These are phyloP conservation scores for Kluyveromyces marxianus DNA, from an alignment of 1,139 yeast genomes.

Conservation along the genomic window DNA sequence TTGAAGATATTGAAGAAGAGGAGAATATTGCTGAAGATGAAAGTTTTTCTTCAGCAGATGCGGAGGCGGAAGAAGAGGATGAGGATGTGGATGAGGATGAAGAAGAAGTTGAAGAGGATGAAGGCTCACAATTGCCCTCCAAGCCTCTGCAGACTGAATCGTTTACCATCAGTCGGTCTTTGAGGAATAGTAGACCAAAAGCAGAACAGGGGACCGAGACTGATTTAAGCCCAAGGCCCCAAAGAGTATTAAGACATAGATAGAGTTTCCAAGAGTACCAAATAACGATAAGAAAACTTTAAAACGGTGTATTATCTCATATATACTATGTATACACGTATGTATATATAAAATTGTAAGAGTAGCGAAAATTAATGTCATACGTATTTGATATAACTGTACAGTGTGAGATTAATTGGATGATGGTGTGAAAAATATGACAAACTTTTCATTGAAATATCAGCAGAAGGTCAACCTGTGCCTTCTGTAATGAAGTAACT, in stretches of 20 bases:
- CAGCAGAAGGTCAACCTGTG: not conserved
- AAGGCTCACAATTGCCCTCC: not conserved
- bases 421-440: not conserved
- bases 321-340: constrained; percentile 1
- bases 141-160: not conserved
- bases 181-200: not conserved
- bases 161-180: not conserved
- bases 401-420: not conserved
- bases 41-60: constrained; percentile 6
- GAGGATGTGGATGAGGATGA: constrained; percentile 15
- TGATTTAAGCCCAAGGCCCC: not conserved
- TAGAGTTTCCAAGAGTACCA: too few relatives aligned
- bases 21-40: not conserved
- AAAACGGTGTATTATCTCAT: constrained; percentile 2
- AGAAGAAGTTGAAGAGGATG: constrained; percentile 4
- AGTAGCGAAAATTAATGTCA: constrained; percentile 4
- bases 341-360: constrained; percentile 3
- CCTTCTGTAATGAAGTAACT: not conserved
- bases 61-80: constrained; percentile 8
- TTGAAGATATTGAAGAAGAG: constrained; percentile 12
- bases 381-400: not conserved
- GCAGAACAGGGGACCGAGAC: not conserved
- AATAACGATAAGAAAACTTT: constrained; percentile 1
- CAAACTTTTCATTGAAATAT: not conserved
- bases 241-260: not conserved